Evolutionary conservation across 2,329 filamentous ascomycete species (phyloP).

Genomic region (Graphium sp.): DNA sequence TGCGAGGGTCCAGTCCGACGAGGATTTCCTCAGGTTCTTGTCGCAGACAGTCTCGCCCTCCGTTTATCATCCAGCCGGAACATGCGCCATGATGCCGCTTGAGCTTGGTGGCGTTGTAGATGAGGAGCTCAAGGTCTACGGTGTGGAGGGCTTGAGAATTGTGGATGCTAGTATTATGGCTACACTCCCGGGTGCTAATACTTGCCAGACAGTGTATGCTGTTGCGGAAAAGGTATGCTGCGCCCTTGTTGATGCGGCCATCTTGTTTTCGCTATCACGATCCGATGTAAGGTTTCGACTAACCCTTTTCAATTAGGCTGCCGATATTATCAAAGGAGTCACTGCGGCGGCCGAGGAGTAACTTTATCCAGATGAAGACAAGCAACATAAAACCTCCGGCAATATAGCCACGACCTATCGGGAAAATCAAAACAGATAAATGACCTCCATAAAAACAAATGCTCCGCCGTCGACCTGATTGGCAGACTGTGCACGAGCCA

Average conservation of each 20-base stretch:
- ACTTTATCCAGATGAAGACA: too few species aligned
- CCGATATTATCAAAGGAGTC: slow-evolving; percentile 14
- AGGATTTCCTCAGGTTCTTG: slow-evolving; percentile 12
- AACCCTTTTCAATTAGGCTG: slow-evolving; percentile 9
- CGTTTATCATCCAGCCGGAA: slow-evolving; percentile 29
- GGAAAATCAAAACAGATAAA: too few species aligned
- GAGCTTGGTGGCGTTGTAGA: slow-evolving; percentile 27
- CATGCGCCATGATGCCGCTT: slow-evolving; percentile 28
- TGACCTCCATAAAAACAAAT: too few species aligned
- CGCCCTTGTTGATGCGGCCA: too few species aligned
- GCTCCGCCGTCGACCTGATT: too few species aligned
- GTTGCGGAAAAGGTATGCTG: slow-evolving; percentile 17
- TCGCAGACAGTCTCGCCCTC: slow-evolving; percentile 7
- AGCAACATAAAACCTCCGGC: too few species aligned
- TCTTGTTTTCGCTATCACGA: too few species aligned
- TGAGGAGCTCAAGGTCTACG: slow-evolving; percentile 22
- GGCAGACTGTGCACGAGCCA: too few species aligned
- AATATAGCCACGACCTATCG: too few species aligned
- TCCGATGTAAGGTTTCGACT: not conserved
- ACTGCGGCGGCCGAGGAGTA: too few species aligned
- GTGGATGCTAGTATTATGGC: slow-evolving; percentile 29
- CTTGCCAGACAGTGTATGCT: slow-evolving; percentile 12
- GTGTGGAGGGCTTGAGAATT: slow-evolving; percentile 22
- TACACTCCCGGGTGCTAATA: slow-evolving; percentile 19
- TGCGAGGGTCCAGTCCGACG: slow-evolving; percentile 13